phyloP scores from a whole-genome alignment of 192 early-diverging fungal species.

The Haplosporangium gracile region DNA sequence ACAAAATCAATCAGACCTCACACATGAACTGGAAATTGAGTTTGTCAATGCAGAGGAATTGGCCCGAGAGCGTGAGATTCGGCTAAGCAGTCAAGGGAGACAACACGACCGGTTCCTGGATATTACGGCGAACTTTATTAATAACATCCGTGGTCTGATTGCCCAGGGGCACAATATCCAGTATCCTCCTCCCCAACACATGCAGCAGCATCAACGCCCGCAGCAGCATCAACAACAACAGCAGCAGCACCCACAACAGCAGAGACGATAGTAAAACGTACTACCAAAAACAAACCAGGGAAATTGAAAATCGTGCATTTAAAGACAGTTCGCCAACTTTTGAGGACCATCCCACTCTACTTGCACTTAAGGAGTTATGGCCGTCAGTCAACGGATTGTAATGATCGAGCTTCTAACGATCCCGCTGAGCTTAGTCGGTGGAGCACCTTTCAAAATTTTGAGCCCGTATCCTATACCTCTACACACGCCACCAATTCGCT shows the following conservation, averaged over 20 bases:
- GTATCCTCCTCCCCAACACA: constrained; percentile 8
- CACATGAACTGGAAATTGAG: constrained; percentile 91
- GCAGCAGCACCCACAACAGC: not conserved
- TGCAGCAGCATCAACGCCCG: constrained; percentile 32
- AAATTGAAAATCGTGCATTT: too few species aligned
- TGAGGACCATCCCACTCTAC: too few species aligned
- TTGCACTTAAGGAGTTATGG: too few species aligned
- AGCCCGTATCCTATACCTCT: too few species aligned
- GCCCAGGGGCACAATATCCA: constrained; percentile 13
- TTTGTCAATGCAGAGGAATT: constrained; percentile 71
- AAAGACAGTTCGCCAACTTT: too few species aligned
- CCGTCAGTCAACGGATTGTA: too few species aligned
- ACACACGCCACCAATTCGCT: too few species aligned
- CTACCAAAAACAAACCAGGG: too few species aligned
- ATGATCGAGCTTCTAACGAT: too few species aligned
- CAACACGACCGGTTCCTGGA: constrained; percentile 76
- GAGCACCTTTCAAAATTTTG: too few species aligned
- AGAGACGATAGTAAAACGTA: not conserved
- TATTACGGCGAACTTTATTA: constrained; percentile 80
- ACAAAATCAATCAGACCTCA: constrained; percentile 57
- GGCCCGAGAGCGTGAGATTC: constrained; percentile 74
- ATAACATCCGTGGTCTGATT: constrained; percentile 79
- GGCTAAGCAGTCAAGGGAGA: constrained; percentile 48
- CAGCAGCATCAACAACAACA: constrained; percentile 15
- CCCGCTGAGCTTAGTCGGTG: too few species aligned